These are phyloP conservation scores for Acanthamoeba castellanii DNA, from an alignment of 208 protist genomes.

Conservation along the genomic window DNA sequence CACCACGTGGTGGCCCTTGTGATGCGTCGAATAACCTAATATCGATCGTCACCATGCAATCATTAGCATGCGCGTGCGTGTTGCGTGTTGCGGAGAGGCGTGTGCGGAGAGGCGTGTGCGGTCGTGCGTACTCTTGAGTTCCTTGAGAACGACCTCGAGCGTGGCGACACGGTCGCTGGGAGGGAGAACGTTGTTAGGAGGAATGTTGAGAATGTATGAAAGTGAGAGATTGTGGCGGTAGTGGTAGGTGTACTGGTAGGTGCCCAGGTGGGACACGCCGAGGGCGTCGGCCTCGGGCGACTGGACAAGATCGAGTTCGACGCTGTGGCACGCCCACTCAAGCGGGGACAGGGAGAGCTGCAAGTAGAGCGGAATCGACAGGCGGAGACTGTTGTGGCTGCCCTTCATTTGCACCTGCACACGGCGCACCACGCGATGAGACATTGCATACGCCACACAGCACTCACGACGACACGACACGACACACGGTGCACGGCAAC, in stretches of 20 bases:
- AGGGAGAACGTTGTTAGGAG: neutral
- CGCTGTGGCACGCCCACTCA: neutral
- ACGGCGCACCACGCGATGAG: neutral
- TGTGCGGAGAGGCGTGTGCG: neutral
- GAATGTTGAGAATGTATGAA: neutral
- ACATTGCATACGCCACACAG: neutral
- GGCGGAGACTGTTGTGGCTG: constrained; percentile 14
- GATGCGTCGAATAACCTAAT: neutral
- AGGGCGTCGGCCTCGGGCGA: neutral
- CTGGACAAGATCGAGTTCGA: constrained; percentile 3
- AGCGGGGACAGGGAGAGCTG: neutral
- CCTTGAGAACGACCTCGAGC: constrained; percentile 11
- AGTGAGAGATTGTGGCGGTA: neutral
- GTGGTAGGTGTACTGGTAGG: neutral
- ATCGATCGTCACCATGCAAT: neutral
- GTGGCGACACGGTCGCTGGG: neutral
- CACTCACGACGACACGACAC: neutral
- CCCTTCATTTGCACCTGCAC: constrained; percentile 7
- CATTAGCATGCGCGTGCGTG: too few relatives aligned
- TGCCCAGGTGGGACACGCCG: constrained; percentile 17
- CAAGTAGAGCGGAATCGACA: neutral
- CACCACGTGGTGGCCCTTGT: neutral
- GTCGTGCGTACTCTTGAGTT: neutral
- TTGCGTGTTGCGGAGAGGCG: too few relatives aligned
- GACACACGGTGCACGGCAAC: neutral